Percentiles rank a stretch among this genome's conserved stretches.
phyloP scores from a whole-genome alignment of 139 green algal species.

The Asterochloris sp. region DNA sequence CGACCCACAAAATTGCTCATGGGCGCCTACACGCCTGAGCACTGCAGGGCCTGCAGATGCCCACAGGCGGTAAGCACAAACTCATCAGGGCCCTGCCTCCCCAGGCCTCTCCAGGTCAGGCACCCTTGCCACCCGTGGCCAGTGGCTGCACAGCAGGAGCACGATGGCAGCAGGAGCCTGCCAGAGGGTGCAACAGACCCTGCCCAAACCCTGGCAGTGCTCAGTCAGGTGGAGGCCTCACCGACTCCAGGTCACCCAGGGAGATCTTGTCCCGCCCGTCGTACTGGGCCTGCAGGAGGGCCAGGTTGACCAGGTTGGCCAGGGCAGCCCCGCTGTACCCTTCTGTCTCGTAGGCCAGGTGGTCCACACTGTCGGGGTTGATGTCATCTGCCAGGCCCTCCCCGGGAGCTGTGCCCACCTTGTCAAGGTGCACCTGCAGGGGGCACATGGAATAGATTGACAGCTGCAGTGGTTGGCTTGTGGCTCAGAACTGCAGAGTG shows the following conservation, averaged over 20 bases:
- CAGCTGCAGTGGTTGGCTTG: too few relatives aligned
- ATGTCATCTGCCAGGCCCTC: slow-evolving; percentile 1
- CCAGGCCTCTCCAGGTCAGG: too few relatives aligned
- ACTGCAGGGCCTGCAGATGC: too few relatives aligned
- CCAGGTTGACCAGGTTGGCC: slow-evolving; percentile 79
- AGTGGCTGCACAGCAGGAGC: too few relatives aligned
- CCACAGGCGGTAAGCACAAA: too few relatives aligned
- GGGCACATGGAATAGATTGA: too few relatives aligned
- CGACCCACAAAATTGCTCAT: too few relatives aligned
- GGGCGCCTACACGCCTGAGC: too few relatives aligned
- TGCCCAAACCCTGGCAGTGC: neutral
- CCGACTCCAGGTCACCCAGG: slow-evolving; percentile 49
- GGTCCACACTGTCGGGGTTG: slow-evolving; percentile 27
- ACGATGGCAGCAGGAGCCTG: neutral
- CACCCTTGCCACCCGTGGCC: too few relatives aligned
- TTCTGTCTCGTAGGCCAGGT: slow-evolving; percentile 54
- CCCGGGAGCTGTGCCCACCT: neutral
- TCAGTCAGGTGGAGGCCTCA: neutral
- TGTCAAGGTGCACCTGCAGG: neutral
- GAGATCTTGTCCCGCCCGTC: slow-evolving; percentile 50
- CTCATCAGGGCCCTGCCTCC: too few relatives aligned
- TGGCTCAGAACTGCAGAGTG: too few relatives aligned
- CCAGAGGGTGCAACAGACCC: neutral
- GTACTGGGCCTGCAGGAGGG: slow-evolving; percentile 63
- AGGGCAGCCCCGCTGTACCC: slow-evolving; percentile 53